Evolutionary conservation across 495 filamentous ascomycete genomes (phyloP), one percentile per base, ranked within the genome.

Genomic region (Bacidia gigantensis): DNA sequence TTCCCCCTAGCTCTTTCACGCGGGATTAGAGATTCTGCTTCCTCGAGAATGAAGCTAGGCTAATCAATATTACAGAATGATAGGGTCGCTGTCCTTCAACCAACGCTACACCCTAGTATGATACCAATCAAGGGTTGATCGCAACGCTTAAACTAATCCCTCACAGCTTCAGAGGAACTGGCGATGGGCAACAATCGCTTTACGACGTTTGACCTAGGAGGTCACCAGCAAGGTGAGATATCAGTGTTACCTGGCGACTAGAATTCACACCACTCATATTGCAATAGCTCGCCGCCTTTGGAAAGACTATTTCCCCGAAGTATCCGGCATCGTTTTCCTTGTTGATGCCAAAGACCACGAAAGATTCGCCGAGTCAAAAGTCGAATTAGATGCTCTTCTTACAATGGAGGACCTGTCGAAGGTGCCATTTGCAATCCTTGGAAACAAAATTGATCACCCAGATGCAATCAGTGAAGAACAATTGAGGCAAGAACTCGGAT

Each of bases 271-370:
- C 23, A 20, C 35, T 24, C 35, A 35, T 26, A 43, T 41, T 49
- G 39, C 25, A 22, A 46, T 56, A 92, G 92, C 90, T 50, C 89
- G 93, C 46, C 88, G 93, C 60, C 79, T 97, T 55, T 98, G 92
- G 89, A 89, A 89, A 62, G 92, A 98, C 65, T 93, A 93, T 69
- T 94, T 97, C 83, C 93, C 92, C 65, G 92, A 98, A 77, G 92
- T 97, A 45, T 88, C 81, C 66, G 92, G 90, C 49, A 93, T 95
- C 60, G 92, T 98, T 51, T 98, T 96, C 77, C 83, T 96, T 49
- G 89, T 97, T 58, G 93, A 97, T 66, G 88, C 93, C 57, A 93
- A 93, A 71, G 93, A 98, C 69, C 81, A 84, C 69, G 89, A 96
- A 69, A 86, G 92, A 54, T 83, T 98, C 61, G 69, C 78, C 58